Base-by-base conservation (phyloP, 805 yeast species). In the Wickerhamiella parazyma region DNA sequence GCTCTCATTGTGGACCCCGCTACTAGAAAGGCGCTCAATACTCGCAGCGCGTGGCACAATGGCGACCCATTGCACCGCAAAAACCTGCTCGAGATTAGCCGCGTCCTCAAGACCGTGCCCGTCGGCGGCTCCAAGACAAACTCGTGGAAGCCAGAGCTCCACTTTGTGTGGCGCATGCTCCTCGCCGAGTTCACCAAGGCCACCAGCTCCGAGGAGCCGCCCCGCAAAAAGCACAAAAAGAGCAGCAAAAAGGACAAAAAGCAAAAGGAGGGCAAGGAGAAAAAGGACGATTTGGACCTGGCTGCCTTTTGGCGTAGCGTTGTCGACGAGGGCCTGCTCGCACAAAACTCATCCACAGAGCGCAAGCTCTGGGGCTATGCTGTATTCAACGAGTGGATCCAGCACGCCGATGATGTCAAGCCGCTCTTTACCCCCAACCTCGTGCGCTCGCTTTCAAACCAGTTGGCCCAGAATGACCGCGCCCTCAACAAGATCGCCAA, bases 281-380 rank as follows among this genome's bases (percentile, higher is more conserved):
- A 51, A 9, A 51, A 52, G 8, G 58, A 51, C 11, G 25, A 39
- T 20, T 59, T 74, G 21, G 58, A 66, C 2, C 55, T 75, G 33
- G 58, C 65, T 7, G 91, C 82, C 43, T 86, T 89, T 58, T 86
- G 94, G 94, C 73, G 75, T 51, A 65, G 70, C 3, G 77, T 76
- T 5, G 72, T 89, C 12, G 96, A 89, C 56, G 91, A 85, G 53
- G 71, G 80, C 3, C 73, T 82, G 47, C 87, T 89, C 52, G 67
- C 82, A 4, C 75, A 74, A 29, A 75, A 78, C 50, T 69, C 95
- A 0, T 85, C 95, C 1, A 73, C 78, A 25, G 96, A 87, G 59
- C 69, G 95, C 45, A 89, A 87, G 58, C 82, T 71, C 59, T 73
- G 84, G 72, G 97, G 95, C 0, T 75, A 87, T 53, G 81, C 81